Percentiles rank a stretch among this genome's conserved stretches.
phyloP scores from a whole-genome alignment of 2,329 filamentous ascomycete genomes.

The Aspergillus brunneoviolaceus region DNA sequence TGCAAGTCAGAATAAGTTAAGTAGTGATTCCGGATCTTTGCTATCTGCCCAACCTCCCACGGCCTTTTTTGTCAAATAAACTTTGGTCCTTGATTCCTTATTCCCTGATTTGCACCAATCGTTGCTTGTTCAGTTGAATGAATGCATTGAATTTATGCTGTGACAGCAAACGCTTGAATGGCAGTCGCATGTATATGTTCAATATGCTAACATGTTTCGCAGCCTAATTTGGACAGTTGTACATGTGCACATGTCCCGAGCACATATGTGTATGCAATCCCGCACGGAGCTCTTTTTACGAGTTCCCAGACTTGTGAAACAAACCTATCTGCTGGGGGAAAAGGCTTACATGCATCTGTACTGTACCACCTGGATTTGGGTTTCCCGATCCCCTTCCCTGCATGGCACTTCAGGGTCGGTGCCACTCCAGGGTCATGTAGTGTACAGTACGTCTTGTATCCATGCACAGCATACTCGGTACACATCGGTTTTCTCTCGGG shows the following conservation, averaged over 20 bases:
- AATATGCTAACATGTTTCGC: background rate
- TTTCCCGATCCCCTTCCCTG: background rate
- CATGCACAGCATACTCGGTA: too few relatives aligned
- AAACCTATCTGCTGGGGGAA: background rate
- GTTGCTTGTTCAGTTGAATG: background rate
- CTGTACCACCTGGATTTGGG: background rate
- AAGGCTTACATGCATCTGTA: background rate
- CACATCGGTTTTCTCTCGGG: too few relatives aligned
- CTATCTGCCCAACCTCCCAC: background rate
- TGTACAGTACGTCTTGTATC: background rate
- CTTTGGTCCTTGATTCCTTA: background rate
- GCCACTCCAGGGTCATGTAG: background rate
- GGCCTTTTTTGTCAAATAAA: background rate
- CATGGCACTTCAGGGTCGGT: background rate
- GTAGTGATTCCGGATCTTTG: background rate
- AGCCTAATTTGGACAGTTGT: background rate
- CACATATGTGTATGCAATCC: background rate
- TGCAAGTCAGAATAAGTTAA: background rate
- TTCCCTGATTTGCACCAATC: background rate
- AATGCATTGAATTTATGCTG: background rate
- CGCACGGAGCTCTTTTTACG: background rate
- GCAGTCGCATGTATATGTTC: background rate
- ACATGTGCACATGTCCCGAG: background rate
- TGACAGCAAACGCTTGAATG: background rate
- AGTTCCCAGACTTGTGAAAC: background rate